Conservation (phyloP, 2,329 filamentous ascomycete species). For the Stemphylium beticola region DNA sequence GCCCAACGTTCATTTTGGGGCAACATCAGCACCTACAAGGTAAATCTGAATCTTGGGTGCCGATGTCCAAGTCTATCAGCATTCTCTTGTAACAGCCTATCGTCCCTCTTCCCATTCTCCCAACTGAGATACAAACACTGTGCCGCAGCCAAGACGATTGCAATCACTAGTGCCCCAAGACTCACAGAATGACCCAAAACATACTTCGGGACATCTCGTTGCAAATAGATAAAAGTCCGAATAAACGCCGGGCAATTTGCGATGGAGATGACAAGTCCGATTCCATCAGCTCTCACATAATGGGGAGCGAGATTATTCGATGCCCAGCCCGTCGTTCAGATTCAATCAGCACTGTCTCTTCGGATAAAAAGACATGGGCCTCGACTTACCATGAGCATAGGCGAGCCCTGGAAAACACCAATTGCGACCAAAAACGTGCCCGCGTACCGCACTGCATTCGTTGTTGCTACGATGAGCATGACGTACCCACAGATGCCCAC, state of each 20-base stretch:
- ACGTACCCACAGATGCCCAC: slow-evolving; percentile 57
- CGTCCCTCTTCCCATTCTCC: slow-evolving; percentile 36
- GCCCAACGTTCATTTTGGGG: too few species aligned
- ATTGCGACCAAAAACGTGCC: slow-evolving; percentile 50
- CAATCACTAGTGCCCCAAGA: slow-evolving; percentile 32
- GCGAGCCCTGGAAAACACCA: slow-evolving; percentile 51
- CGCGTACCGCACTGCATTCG: slow-evolving; percentile 48
- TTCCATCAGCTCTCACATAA: slow-evolving; percentile 62
- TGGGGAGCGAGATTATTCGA: slow-evolving; percentile 58
- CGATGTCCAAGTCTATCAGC: slow-evolving; percentile 36
- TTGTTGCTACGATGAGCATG: slow-evolving; percentile 57
- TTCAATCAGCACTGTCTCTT: background rate
- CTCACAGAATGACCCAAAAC: slow-evolving; percentile 32
- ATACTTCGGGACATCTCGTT: slow-evolving; percentile 48
- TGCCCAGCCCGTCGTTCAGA: slow-evolving; percentile 44
- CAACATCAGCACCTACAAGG: slow-evolving; percentile 13
- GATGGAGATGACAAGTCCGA: slow-evolving; percentile 55
- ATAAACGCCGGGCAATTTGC: slow-evolving; percentile 61
- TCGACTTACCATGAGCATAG: slow-evolving; percentile 43
- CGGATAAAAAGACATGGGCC: too few species aligned
- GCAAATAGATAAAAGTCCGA: slow-evolving; percentile 58
- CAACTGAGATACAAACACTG: slow-evolving; percentile 35
- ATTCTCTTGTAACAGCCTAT: slow-evolving; percentile 31
- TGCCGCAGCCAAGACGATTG: slow-evolving; percentile 24
- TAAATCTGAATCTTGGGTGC: slow-evolving; percentile 41